Evolutionary conservation across 345 rosid species (phyloP).

Genomic region (Toxicodendron radicans): DNA sequence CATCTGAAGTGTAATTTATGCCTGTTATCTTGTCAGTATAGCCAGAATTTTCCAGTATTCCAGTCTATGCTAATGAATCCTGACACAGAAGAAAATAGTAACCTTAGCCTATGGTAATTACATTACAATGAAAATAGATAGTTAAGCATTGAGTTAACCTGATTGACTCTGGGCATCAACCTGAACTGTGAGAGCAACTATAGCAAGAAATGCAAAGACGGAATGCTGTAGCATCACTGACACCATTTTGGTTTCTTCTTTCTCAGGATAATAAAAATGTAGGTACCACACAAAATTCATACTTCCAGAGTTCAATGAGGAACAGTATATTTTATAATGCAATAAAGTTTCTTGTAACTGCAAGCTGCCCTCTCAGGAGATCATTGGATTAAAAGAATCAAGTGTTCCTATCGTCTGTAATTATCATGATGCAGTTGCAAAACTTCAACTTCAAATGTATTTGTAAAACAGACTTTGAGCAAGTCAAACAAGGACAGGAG

Average conservation of each 20-base stretch:
- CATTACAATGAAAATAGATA: background rate
- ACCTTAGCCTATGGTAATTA: background rate
- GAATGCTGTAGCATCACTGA: background rate
- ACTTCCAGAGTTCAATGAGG: background rate
- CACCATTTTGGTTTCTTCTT: background rate
- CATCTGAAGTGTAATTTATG: conserved; percentile 20
- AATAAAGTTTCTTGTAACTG: no score
- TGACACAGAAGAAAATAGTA: background rate
- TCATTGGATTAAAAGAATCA: no score
- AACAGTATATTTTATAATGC: no score
- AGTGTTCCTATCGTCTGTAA: no score
- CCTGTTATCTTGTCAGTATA: conserved; percentile 1
- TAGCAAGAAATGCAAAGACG: background rate
- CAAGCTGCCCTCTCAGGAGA: no score
- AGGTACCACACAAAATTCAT: background rate
- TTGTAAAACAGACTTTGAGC: no score
- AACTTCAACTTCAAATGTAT: no score
- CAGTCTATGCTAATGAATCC: conserved; percentile 33
- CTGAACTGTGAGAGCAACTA: background rate
- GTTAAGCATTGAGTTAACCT: background rate
- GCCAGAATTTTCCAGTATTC: background rate
- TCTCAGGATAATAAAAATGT: background rate
- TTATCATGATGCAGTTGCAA: no score
- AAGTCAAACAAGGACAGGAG: no score
- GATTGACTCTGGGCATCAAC: background rate